Conservation (phyloP, 768 basidiomycete species). For the Boletus subparvulus region DNA sequence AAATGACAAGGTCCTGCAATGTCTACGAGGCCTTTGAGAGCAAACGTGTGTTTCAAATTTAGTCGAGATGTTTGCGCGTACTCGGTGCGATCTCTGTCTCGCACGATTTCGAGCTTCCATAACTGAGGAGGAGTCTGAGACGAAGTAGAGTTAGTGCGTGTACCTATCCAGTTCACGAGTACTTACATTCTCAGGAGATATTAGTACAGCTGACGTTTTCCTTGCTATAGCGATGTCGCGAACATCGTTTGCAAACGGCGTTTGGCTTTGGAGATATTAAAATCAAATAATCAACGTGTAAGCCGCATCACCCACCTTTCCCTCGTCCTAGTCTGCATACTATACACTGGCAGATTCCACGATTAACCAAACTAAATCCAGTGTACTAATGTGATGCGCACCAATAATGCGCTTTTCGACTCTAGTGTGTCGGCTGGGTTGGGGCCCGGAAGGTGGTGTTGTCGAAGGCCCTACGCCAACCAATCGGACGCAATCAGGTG, state of each 20-base stretch:
- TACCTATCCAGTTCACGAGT: conserved; percentile 4
- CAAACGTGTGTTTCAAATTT: too few species aligned
- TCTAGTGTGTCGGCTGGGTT: conserved; percentile 47
- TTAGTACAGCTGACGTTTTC: conserved; percentile 43
- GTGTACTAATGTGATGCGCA: conserved; percentile 23
- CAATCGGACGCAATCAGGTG: conserved; percentile 45
- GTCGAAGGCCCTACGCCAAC: conserved; percentile 50
- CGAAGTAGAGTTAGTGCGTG: conserved; percentile 11
- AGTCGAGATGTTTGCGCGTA: too few species aligned
- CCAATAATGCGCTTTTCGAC: conserved; percentile 56
- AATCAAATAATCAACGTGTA: neutral
- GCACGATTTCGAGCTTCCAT: too few species aligned
- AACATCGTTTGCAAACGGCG: conserved; percentile 54
- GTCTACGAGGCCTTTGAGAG: too few species aligned
- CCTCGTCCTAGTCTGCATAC: conserved; percentile 41
- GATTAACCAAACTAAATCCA: conserved; percentile 1
- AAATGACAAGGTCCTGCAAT: too few species aligned
- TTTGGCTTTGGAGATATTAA: conserved; percentile 41
- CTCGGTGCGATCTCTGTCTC: too few species aligned
- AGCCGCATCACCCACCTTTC: conserved; percentile 41
- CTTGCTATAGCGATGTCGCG: conserved; percentile 51
- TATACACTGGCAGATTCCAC: conserved; percentile 41
- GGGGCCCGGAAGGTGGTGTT: conserved; percentile 41
- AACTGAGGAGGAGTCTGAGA: too few species aligned
- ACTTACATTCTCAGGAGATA: conserved; percentile 35